phyloP scores from a whole-genome alignment of 345 rosid genomes.

The Eucalyptus albens region DNA sequence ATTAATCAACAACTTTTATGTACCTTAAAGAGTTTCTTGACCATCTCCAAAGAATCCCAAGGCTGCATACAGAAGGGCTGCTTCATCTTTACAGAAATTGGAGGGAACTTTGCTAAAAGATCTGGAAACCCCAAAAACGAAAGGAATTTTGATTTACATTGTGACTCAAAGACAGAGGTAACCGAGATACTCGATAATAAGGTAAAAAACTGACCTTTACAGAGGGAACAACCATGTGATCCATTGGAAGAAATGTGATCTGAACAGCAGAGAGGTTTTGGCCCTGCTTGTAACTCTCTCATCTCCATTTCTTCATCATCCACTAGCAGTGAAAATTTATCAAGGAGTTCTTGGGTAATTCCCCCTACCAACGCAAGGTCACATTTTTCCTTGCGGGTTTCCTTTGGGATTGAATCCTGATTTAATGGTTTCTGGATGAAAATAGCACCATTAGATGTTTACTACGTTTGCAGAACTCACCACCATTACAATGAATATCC shows the following conservation, averaged over 20 bases:
- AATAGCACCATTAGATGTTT: neutral
- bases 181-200: neutral
- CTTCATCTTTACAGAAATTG: conserved; percentile 73
- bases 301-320: conserved; percentile 95
- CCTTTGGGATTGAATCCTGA: conserved; percentile 17
- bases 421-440: conserved; percentile 35
- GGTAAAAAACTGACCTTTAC: conserved; percentile 53
- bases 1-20: neutral
- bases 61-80: conserved; percentile 68
- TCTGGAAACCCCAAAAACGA: conserved; percentile 32
- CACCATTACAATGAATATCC: neutral
- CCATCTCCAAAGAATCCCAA: conserved; percentile 70
- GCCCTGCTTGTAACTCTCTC: conserved; percentile 62
- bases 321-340: conserved; percentile 33
- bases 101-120: conserved; percentile 82
- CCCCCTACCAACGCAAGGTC: conserved; percentile 48
- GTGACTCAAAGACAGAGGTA: neutral
- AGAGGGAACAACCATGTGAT: conserved; percentile 48
- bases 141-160: neutral
- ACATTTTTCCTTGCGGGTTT: conserved; percentile 37
- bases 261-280: conserved; percentile 41
- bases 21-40: conserved; percentile 95
- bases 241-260: conserved; percentile 50
- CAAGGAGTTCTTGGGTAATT: conserved; percentile 16
- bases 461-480: neutral